Base-by-base conservation (phyloP, 2,329 filamentous ascomycete species). In the Ceratocystis albifundus region DNA sequence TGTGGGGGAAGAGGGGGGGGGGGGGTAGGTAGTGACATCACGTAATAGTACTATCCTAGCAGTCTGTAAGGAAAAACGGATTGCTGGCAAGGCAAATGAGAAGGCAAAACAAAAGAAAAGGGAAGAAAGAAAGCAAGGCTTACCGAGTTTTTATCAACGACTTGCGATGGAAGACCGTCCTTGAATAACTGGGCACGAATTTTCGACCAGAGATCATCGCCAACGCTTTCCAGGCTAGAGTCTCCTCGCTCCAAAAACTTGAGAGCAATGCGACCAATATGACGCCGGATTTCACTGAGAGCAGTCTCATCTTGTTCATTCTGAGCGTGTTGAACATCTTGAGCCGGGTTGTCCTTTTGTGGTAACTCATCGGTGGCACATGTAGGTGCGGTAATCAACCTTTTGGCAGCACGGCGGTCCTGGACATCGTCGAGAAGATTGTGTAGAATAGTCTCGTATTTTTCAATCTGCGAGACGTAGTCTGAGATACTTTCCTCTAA, bases 381-480 rank as follows among this genome's bases (percentile, higher is more conserved):
- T 12, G 3, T 36, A 36, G 32, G 32, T 32, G 53, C 12, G 44
- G 68, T 71, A 70, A 67, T 74, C 69, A 70, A 76, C 71, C 69
- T 68, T 50, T 77, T 79, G 20, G 75, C 74, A 0, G 77, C 76
- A 66, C 79, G 78, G 66, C 80, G 77, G 55, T 83, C 71, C 71
- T 85, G 82, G 20, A 86, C 77, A 0, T 80, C 80, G 70, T 85
- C 80, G 20, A 86, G 76, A 68, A 86, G 83, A 70, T 79, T 74
- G 65, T 82, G 80, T 61, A 86, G 77, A 48, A 76, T 79, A 4
- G 77, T 76, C 71, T 80, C 82, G 68, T 84, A 80, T 68, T 77
- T 77, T 7, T 76, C 75, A 59, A 87, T 75, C 70, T 80, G 80
- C 22, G 55, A 41, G 17, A 67, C 45, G n/a, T 57, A 48, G 22